phyloP scores from a whole-genome alignment of 2,329 filamentous ascomycete genomes.

The Pyrenophora teres region DNA sequence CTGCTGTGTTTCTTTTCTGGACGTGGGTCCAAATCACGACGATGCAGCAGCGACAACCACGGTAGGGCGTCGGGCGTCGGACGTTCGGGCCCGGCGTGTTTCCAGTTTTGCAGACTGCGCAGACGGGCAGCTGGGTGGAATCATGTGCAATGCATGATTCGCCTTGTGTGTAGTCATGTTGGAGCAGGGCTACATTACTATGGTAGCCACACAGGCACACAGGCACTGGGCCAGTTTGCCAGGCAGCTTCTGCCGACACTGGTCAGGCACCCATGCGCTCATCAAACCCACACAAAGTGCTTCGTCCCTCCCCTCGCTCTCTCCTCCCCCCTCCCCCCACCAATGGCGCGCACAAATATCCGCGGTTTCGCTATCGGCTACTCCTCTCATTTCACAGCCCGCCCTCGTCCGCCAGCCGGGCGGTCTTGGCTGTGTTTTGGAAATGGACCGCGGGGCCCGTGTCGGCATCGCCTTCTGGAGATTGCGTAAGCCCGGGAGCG shows the following conservation, averaged over 20 bases:
- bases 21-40: constrained; percentile 24
- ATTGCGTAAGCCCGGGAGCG: constrained; percentile 31
- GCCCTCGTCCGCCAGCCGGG: constrained; percentile 27
- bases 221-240: background rate
- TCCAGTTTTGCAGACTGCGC: constrained; percentile 24
- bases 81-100: constrained; percentile 18
- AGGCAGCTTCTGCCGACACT: constrained; percentile 36
- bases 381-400: constrained; percentile 44
- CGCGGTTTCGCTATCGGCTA: constrained; percentile 33
- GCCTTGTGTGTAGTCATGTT: constrained; percentile 1
- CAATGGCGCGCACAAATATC: constrained; percentile 38
- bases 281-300: constrained; percentile 41
- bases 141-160: constrained; percentile 19
- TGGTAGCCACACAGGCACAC: too few relatives aligned
- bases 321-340: constrained; percentile 7
- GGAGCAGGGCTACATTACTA: too few relatives aligned
- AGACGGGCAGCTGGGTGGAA: constrained; percentile 13
- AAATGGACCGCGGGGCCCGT: constrained; percentile 29
- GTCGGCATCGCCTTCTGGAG: constrained; percentile 29
- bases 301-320: background rate
- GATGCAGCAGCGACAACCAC: background rate
- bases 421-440: constrained; percentile 43
- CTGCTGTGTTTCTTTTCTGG: constrained; percentile 20
- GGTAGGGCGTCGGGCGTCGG: too few relatives aligned
- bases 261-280: constrained; percentile 38